Evolutionary conservation across 345 rosid species (phyloP).

Genomic region (Kernera saxatilis): DNA sequence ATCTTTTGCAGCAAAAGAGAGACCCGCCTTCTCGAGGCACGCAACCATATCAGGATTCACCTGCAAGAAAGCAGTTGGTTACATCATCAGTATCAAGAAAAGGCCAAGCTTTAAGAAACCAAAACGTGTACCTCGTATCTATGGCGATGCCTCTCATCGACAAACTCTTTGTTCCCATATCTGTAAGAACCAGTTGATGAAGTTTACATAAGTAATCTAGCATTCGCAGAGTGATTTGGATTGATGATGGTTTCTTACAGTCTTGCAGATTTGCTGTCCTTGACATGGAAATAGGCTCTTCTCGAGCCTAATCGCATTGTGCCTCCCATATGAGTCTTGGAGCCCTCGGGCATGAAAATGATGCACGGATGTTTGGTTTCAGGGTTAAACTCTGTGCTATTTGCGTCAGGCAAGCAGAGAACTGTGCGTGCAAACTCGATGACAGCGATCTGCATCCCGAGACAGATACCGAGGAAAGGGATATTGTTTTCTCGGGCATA

Average conservation of each 20-base stretch:
- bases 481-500: slow-evolving; percentile 75
- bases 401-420: slow-evolving; percentile 70
- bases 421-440: slow-evolving; percentile 75
- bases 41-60: slow-evolving; percentile 82
- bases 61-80: slow-evolving; percentile 51
- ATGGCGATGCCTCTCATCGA: slow-evolving; percentile 94
- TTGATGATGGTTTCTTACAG: slow-evolving; percentile 44
- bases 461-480: slow-evolving; percentile 89
- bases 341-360: slow-evolving; percentile 96
- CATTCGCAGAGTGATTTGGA: neutral
- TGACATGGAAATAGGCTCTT: slow-evolving; percentile 52
- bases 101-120: neutral
- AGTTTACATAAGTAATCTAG: neutral
- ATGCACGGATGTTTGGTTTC: slow-evolving; percentile 71
- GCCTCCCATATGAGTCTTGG: slow-evolving; percentile 93
- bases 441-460: slow-evolving; percentile 95
- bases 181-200: slow-evolving; percentile 49
- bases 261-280: slow-evolving; percentile 69
- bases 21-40: slow-evolving; percentile 65
- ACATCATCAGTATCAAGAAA: neutral
- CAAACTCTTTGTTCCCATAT: slow-evolving; percentile 56
- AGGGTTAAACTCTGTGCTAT: slow-evolving; percentile 82
- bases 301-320: slow-evolving; percentile 97
- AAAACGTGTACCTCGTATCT: slow-evolving; percentile 78
- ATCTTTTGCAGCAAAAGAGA: slow-evolving; percentile 84